Evolutionary conservation across 1,284 basidiomycete species (phyloP).

Genomic region (Rhodotorula sp.): DNA sequence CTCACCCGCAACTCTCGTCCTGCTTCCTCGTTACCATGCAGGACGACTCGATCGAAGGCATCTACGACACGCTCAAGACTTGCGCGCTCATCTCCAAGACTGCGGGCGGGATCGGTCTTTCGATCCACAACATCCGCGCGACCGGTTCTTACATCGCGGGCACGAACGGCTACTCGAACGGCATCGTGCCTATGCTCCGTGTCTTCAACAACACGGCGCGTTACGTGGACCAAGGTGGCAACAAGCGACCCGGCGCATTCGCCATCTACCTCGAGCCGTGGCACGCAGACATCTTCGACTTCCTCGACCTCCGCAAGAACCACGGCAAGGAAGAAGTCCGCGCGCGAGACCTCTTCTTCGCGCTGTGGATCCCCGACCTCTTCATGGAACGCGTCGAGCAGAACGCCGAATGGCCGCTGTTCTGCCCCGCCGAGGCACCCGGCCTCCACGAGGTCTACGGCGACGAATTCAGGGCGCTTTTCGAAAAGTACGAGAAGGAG

Average conservation of each 20-base stretch:
- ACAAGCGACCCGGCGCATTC: constrained; percentile 98
- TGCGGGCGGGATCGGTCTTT: constrained; percentile 94
- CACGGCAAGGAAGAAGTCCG: constrained; percentile 98
- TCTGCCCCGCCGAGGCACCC: constrained; percentile 96
- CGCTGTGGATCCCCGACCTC: constrained; percentile 93
- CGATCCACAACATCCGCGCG: constrained; percentile 94
- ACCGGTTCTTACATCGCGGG: constrained; percentile 66
- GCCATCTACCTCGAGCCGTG: constrained; percentile 55
- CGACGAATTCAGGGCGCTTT: constrained; percentile 86
- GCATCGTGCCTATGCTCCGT: constrained; percentile 98
- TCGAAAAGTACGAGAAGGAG: constrained; percentile 85
- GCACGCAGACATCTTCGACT: constrained; percentile 95
- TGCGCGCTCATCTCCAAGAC: constrained; percentile 99
- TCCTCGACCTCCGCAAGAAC: constrained; percentile 97
- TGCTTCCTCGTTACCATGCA: constrained; percentile 99
- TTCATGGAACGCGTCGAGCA: constrained; percentile 95
- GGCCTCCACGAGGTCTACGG: constrained; percentile 86
- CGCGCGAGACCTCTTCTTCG: constrained; percentile 96
- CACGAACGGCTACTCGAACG: constrained; percentile 77
- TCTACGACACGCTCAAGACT: constrained; percentile 97
- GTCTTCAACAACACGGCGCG: constrained; percentile 98
- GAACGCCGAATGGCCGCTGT: constrained; percentile 88
- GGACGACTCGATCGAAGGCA: constrained; percentile 98
- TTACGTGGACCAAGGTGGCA: constrained; percentile 98
- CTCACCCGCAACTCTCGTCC: constrained; percentile 89